A percentile compares a stretch with the other conserved stretches of the same genome.
Conservation (phyloP, 495 filamentous ascomycete species). For the Podospora anserina region DNA sequence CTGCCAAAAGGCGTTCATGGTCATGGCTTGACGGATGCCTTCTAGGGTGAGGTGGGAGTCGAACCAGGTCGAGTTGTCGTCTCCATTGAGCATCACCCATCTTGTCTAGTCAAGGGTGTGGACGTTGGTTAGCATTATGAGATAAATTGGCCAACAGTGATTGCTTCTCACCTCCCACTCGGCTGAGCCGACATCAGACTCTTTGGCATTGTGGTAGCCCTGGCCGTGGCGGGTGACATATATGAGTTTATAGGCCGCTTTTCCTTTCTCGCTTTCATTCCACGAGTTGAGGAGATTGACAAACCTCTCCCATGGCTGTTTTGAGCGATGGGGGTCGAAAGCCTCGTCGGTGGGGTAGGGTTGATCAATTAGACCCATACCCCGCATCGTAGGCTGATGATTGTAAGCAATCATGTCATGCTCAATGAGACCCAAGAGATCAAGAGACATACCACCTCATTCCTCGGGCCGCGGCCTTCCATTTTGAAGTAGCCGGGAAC, state of each 20-base stretch:
- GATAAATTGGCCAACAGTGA: too few relatives aligned
- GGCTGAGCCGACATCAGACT: conserved; percentile 32
- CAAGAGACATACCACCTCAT: not conserved
- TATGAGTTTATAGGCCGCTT: conserved; percentile 34
- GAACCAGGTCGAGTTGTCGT: conserved; percentile 61
- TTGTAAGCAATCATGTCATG: not conserved
- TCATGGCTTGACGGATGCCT: conserved; percentile 60
- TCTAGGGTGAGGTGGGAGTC: conserved; percentile 64
- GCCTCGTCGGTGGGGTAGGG: conserved; percentile 30
- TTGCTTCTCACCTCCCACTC: conserved; percentile 31
- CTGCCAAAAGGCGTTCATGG: conserved; percentile 63
- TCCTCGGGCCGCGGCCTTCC: not conserved
- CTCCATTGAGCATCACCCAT: conserved; percentile 68
- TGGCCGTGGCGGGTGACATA: conserved; percentile 37
- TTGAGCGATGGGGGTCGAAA: conserved; percentile 18
- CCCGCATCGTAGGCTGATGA: conserved; percentile 24
- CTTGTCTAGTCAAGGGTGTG: conserved; percentile 39
- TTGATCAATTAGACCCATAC: conserved; percentile 33
- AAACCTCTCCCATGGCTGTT: conserved; percentile 35
- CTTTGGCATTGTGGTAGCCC: conserved; percentile 40
- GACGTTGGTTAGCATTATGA: not conserved
- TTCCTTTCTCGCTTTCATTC: conserved; percentile 22
- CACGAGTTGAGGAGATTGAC: conserved; percentile 27
- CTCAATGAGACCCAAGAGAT: not conserved
- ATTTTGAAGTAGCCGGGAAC: conserved; percentile 6